Base-by-base conservation (phyloP, 148 eudicot species). In the Camellia japonica region DNA sequence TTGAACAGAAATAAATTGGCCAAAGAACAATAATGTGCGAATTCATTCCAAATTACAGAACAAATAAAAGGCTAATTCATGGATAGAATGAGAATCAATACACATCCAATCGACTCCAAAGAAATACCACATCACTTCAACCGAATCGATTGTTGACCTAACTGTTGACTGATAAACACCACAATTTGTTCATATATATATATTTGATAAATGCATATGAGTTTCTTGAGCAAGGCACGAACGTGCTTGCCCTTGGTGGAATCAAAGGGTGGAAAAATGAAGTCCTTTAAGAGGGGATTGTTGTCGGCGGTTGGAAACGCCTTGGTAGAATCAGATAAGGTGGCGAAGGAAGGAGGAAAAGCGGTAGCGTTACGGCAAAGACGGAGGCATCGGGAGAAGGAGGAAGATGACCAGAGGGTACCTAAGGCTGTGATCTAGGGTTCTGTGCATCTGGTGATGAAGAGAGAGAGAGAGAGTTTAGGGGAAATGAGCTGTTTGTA, bases 201-300 rank as follows among this genome's bases (percentile, higher is more conserved):
- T 23, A 23, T 23, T 38, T 43, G 6, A 15, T 49, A 11, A 51
- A 43, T 9, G 66, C 80, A 55, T 83, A 97, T 97, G 54, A 91
- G 80, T 84, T 87, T 80, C 66, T 80, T 85, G 38, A 97, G 77
- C 83, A 94, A 54, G 49, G 90, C 87, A 23, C 97, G 98, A 41
- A 97, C 98, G 79, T 97, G 98, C 18, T 83, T 83, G n/a, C 94
- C 88, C 5, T 83, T 71, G 73, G 94, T 89, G 13, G 86, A 74
- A 80, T 96, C 98, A 74, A 91, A 96, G 12, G 98, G 98, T 15
- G 98, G 99, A 83, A 96, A 96, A 54, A 84, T 86, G 71, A 94
- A 96, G 62, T 88, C 90, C 58, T 79, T 81, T 69, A 94, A 59
- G 0, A 96, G 83, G 52, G 99, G 99, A 79, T 95, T 94, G 70